Conservation (phyloP, 192 early-diverging fungal species). For the Backusella mclennaniae region DNA sequence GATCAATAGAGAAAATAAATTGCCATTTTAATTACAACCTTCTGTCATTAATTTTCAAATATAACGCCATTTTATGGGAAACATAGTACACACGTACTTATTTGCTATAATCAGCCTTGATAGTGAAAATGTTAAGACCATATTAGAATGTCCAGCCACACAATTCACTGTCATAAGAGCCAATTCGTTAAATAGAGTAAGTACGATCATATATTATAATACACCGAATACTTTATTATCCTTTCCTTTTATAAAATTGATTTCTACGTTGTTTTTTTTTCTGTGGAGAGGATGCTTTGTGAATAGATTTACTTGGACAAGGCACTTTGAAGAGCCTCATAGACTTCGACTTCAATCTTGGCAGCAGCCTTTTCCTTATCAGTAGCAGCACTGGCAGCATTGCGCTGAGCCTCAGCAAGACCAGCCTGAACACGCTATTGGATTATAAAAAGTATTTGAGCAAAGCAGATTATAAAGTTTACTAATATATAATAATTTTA, state of each 20-base stretch:
- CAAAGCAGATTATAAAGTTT: not conserved
- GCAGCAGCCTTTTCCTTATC: conserved; percentile 82
- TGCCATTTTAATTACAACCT: too few relatives aligned
- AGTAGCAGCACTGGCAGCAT: conserved; percentile 55
- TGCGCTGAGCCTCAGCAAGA: conserved; percentile 80
- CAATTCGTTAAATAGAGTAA: not conserved
- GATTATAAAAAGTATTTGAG: not conserved
- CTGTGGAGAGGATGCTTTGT: not conserved
- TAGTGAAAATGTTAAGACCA: too few relatives aligned
- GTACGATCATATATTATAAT: not conserved
- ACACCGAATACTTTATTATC: conserved; percentile 1
- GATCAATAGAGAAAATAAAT: too few relatives aligned
- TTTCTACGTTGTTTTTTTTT: not conserved
- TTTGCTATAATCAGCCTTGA: too few relatives aligned
- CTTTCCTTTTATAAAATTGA: not conserved
- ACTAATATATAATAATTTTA: conserved; percentile 22
- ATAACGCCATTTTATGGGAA: too few relatives aligned
- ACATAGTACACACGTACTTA: too few relatives aligned
- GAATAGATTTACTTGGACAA: conserved; percentile 41
- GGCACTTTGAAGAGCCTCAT: conserved; percentile 81
- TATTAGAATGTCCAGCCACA: not conserved
- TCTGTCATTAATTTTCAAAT: too few relatives aligned
- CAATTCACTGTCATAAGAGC: not conserved
- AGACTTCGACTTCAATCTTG: conserved; percentile 85
- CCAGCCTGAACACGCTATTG: conserved; percentile 66